Conservation (phyloP, 495 filamentous ascomycete species). For the Pyronema domesticum region DNA sequence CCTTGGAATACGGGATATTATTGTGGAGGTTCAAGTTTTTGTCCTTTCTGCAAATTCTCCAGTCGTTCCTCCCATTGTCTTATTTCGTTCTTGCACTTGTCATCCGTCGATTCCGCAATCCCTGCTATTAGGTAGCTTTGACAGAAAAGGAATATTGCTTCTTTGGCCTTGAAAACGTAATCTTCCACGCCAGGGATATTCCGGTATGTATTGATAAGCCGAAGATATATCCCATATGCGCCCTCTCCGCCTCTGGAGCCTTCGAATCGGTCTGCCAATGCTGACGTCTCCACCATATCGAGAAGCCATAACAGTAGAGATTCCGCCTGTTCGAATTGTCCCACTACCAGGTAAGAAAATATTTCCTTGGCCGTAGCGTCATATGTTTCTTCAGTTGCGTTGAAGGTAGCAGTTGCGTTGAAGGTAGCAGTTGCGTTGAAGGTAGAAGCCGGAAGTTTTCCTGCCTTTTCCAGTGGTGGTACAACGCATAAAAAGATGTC, state of each 20-base stretch:
- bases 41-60: not conserved
- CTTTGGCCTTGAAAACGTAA: not conserved
- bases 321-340: constrained; percentile 6
- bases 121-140: not conserved
- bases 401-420: not conserved
- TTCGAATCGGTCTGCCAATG: not conserved
- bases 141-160: constrained; percentile 2
- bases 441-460: not conserved
- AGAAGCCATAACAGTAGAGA: constrained; percentile 6
- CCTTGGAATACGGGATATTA: not conserved
- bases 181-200: not conserved
- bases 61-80: not conserved
- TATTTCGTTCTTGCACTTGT: not conserved
- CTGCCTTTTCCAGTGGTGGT: constrained; percentile 3
- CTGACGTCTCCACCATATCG: constrained; percentile 3
- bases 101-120: not conserved
- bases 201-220: not conserved
- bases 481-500: constrained; percentile 10
- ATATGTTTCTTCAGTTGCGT: no score
- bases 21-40: not conserved
- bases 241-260: not conserved
- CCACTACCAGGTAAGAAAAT: not conserved
- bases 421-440: not conserved
- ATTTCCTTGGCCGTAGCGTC: no score
- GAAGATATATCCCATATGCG: constrained; percentile 5